These are phyloP conservation scores for Eimeria maxima DNA, from an alignment of 169 alveolate species.

Conservation along the genomic window DNA sequence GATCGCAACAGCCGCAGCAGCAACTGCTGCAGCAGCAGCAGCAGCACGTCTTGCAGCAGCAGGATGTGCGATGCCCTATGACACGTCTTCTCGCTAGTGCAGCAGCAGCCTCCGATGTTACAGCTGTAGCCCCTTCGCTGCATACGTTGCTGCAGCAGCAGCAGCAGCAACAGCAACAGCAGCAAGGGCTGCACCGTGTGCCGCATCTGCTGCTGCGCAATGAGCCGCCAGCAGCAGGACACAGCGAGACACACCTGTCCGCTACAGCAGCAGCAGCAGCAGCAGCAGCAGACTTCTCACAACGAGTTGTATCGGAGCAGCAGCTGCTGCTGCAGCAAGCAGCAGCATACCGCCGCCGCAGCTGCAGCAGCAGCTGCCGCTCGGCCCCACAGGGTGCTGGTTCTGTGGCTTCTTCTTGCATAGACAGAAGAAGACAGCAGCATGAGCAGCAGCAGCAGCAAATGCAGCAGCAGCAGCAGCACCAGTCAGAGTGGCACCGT, in stretches of 20 bases:
- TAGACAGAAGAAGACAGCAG: neutral
- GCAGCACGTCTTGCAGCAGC: slow-evolving; percentile 36
- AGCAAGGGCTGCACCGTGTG: neutral
- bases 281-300: slow-evolving; percentile 51
- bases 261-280: slow-evolving; percentile 58
- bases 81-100: slow-evolving; percentile 39
- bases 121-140: slow-evolving; percentile 13
- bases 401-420: slow-evolving; percentile 7
- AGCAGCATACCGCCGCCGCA: slow-evolving; percentile 28
- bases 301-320: slow-evolving; percentile 56
- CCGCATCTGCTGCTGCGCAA: slow-evolving; percentile 29
- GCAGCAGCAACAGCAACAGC: slow-evolving; percentile 51
- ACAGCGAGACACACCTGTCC: neutral
- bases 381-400: slow-evolving; percentile 38
- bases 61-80: slow-evolving; percentile 42
- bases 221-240: slow-evolving; percentile 22
- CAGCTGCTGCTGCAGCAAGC: slow-evolving; percentile 65
- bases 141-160: slow-evolving; percentile 68
- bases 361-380: slow-evolving; percentile 48
- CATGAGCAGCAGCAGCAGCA: slow-evolving; percentile 11
- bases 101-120: slow-evolving; percentile 12
- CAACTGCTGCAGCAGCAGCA: slow-evolving; percentile 64
- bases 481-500: neutral
- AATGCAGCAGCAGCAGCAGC: slow-evolving; percentile 6
- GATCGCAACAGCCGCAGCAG: neutral